A percentile compares a stretch with the other conserved stretches of the same genome.
Conservation (phyloP, 164 flowering plant species). For the Dillenia turbinata region DNA sequence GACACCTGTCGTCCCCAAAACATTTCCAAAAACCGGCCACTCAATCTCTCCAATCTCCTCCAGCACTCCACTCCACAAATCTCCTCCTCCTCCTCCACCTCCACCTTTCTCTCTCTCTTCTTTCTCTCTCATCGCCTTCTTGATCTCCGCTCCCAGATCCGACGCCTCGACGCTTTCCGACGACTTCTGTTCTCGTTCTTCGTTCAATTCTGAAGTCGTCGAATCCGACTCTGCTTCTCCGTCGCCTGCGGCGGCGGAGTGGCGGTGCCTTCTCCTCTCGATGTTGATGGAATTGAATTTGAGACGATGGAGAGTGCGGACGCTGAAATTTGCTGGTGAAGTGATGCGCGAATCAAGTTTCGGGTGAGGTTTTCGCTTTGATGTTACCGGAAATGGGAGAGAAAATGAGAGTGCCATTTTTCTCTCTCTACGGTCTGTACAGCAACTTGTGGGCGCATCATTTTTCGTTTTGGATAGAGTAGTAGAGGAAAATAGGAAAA, state of each 20-base stretch:
- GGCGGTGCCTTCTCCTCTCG: background rate
- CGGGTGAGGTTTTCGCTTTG: background rate
- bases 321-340: background rate
- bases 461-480: too few species aligned
- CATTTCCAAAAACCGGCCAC: conserved; percentile 74
- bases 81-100: conserved; percentile 14
- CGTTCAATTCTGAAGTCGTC: background rate
- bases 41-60: conserved; percentile 74
- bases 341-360: background rate
- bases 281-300: background rate
- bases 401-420: conserved; percentile 12
- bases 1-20: conserved; percentile 67
- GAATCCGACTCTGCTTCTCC: conserved; percentile 14
- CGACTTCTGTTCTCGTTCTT: background rate
- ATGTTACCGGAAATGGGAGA: conserved; percentile 6
- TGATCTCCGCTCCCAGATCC: conserved; percentile 43
- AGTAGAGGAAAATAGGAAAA: too few species aligned
- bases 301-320: background rate
- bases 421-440: background rate
- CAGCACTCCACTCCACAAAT: conserved; percentile 48
- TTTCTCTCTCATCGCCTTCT: conserved; percentile 30
- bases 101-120: conserved; percentile 27
- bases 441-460: too few species aligned
- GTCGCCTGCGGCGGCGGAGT: conserved; percentile 21
- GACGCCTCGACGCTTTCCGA: conserved; percentile 7